Evolutionary conservation across 2,329 filamentous ascomycete genomes (phyloP).

Genomic region (Colletotrichum sp.): DNA sequence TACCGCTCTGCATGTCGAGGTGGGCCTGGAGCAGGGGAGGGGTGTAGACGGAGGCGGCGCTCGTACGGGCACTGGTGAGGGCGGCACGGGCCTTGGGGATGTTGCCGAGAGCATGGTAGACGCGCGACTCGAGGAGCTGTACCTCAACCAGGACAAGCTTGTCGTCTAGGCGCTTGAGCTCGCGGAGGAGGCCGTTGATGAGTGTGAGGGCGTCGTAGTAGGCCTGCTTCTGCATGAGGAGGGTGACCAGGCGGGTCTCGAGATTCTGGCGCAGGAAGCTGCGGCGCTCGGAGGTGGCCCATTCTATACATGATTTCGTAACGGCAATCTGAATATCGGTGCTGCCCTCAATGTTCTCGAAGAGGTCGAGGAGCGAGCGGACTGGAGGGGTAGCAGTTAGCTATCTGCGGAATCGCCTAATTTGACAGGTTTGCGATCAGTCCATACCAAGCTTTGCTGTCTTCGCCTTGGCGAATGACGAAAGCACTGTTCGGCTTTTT

Average conservation of each 20-base stretch:
- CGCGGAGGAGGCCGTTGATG: conserved; percentile 94
- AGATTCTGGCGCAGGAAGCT: conserved; percentile 98
- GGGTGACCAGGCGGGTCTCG: conserved; percentile 86
- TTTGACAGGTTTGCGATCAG: neutral
- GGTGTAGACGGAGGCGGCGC: conserved; percentile 95
- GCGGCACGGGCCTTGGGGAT: conserved; percentile 95
- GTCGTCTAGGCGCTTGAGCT: conserved; percentile 97
- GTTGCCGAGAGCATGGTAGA: conserved; percentile 97
- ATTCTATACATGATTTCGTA: conserved; percentile 99
- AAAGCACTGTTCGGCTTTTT: conserved; percentile 88
- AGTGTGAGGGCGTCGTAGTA: conserved; percentile 97
- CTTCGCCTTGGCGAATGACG: conserved; percentile 98
- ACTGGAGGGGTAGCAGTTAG: conserved; percentile 58
- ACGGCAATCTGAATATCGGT: conserved; percentile 93
- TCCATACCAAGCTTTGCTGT: conserved; percentile 91
- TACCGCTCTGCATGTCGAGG: conserved; percentile 98
- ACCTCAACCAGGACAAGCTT: conserved; percentile 98
- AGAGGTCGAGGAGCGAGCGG: conserved; percentile 94
- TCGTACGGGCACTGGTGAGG: conserved; percentile 91
- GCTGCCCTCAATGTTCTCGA: conserved; percentile 91
- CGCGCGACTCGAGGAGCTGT: conserved; percentile 93
- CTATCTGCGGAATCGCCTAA: neutral
- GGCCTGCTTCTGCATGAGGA: conserved; percentile 96
- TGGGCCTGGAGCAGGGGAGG: conserved; percentile 94
- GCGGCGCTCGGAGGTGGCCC: conserved; percentile 92